Percentiles rank a stretch among this genome's conserved stretches.
Evolutionary conservation across 129 eudicot genomes (phyloP).

Genomic region (Glebionis coronaria): DNA sequence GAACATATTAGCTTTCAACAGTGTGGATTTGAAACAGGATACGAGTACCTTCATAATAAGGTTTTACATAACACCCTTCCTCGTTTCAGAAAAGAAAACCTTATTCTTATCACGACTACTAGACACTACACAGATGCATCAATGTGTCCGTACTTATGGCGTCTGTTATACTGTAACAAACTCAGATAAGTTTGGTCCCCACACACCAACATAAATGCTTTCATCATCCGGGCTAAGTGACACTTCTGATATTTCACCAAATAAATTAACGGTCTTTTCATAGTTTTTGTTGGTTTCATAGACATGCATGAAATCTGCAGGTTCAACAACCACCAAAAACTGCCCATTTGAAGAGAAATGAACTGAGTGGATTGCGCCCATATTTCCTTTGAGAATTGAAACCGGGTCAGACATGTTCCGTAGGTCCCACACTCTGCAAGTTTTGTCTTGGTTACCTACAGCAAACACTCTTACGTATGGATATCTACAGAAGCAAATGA

Average conservation of each 20-base stretch:
- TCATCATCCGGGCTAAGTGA: conserved; percentile 77
- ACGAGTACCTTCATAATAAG: conserved; percentile 21
- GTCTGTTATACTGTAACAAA: conserved; percentile 66
- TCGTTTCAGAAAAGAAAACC: conserved; percentile 16
- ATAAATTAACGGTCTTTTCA: conserved; percentile 61
- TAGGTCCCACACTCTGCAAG: conserved; percentile 83
- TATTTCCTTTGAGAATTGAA: conserved; percentile 70
- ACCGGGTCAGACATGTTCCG: conserved; percentile 59
- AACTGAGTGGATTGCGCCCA: conserved; percentile 79
- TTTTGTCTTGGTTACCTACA: conserved; percentile 88
- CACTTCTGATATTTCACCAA: conserved; percentile 87
- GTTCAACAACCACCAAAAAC: conserved; percentile 74
- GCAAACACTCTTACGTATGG: conserved; percentile 68
- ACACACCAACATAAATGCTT: conserved; percentile 65
- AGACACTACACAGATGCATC: conserved; percentile 50
- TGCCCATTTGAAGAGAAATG: conserved; percentile 80
- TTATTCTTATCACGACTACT: conserved; percentile 14
- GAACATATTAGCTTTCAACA: no score
- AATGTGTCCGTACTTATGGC: conserved; percentile 44
- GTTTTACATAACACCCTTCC: conserved; percentile 26
- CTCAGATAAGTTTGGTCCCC: conserved; percentile 92
- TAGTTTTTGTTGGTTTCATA: conserved; percentile 37
- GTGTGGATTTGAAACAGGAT: background rate
- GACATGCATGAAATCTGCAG: conserved; percentile 81
- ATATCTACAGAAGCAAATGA: conserved; percentile 91